Conservation (phyloP, 176 grass and related monocot genomes). For the Zea luxurians region DNA sequence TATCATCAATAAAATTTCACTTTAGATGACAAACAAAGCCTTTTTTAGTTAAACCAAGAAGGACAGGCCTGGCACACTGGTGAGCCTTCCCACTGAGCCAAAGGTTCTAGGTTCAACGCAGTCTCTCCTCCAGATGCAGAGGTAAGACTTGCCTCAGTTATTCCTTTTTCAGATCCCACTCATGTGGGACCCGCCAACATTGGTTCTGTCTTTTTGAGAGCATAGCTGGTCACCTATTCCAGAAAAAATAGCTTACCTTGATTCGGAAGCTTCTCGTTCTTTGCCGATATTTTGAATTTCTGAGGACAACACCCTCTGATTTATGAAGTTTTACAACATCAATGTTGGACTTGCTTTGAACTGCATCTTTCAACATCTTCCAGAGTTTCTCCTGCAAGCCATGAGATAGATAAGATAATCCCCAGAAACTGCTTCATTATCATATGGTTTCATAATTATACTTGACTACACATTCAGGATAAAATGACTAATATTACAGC, state of each 20-base stretch:
- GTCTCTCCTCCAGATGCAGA: too few relatives aligned
- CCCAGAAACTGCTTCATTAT: background rate
- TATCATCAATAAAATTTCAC: background rate
- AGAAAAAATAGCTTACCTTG: slow-evolving; percentile 50
- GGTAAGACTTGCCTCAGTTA: too few relatives aligned
- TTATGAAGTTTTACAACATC: slow-evolving; percentile 98
- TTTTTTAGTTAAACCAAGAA: too few relatives aligned
- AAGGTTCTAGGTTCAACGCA: too few relatives aligned
- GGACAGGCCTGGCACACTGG: too few relatives aligned
- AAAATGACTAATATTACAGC: slow-evolving; percentile 9
- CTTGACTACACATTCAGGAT: slow-evolving; percentile 20
- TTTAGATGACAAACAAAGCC: background rate
- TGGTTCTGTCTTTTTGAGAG: too few relatives aligned
- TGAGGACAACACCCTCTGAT: slow-evolving; percentile 95
- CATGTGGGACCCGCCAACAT: too few relatives aligned
- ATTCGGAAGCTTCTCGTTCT: slow-evolving; percentile 82
- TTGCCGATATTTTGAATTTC: slow-evolving; percentile 87
- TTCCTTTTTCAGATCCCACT: too few relatives aligned
- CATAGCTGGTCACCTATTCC: background rate
- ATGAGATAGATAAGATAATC: slow-evolving; percentile 36
- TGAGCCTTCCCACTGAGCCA: too few relatives aligned
- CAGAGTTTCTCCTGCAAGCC: slow-evolving; percentile 85
- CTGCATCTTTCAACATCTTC: slow-evolving; percentile 92
- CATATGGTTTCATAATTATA: slow-evolving; percentile 24
- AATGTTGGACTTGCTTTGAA: slow-evolving; percentile 77